Conservation (phyloP, 768 basidiomycete species). For the Serendipita indica region DNA sequence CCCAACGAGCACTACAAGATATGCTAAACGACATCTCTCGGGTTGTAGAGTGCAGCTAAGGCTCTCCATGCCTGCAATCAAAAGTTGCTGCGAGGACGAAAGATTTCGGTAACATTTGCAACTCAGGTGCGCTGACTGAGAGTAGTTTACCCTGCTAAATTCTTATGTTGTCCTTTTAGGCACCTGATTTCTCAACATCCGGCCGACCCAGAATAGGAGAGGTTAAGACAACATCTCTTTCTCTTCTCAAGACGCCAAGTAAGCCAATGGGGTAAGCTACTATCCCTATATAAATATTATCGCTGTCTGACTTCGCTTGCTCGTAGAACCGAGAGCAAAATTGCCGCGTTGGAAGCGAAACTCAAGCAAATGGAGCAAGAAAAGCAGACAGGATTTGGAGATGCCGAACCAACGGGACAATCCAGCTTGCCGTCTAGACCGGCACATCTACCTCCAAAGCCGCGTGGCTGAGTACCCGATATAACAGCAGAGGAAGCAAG, state of each 20-base stretch:
- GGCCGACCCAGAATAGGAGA: slow-evolving; percentile 25
- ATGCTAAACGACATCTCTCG: slow-evolving; percentile 8
- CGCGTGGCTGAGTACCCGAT: no score
- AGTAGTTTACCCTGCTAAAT: background rate
- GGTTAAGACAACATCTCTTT: slow-evolving; percentile 61
- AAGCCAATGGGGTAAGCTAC: slow-evolving; percentile 34
- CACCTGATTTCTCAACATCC: slow-evolving; percentile 20
- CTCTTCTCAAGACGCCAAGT: slow-evolving; percentile 64
- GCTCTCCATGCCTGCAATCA: slow-evolving; percentile 62
- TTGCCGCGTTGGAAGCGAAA: slow-evolving; percentile 93
- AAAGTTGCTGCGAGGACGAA: slow-evolving; percentile 72
- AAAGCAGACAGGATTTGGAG: background rate
- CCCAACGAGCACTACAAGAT: slow-evolving; percentile 17
- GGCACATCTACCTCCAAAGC: background rate
- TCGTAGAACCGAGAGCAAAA: slow-evolving; percentile 68
- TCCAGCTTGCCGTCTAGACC: background rate
- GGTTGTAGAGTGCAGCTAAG: slow-evolving; percentile 59
- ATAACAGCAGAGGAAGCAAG: no score
- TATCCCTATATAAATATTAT: background rate
- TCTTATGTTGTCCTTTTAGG: background rate
- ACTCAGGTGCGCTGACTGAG: slow-evolving; percentile 49
- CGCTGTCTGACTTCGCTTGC: background rate
- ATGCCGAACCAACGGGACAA: background rate
- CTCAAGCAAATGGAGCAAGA: slow-evolving; percentile 55
- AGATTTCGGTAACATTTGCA: slow-evolving; percentile 81